Base-by-base conservation (phyloP, 78 protist genomes). In the Dictyostelium firmibasis region DNA sequence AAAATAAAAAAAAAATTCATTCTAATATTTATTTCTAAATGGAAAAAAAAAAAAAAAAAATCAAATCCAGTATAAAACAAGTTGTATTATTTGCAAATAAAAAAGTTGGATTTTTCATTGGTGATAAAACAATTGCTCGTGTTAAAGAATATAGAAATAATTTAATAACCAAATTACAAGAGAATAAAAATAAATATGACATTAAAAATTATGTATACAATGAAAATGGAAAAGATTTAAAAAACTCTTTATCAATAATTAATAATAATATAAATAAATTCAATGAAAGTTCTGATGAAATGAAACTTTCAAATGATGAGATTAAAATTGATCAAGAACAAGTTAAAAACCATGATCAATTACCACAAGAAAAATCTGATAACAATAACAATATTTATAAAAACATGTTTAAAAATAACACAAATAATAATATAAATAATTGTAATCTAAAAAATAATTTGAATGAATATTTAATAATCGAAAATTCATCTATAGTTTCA, bases 61-160 rank as follows among this genome's bases (percentile, higher is more conserved):
- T 43, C 9, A 20, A 25, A 41, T 20, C 8, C 50, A 82, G 86
- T 35, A 82, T 82, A 8, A 82, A 82, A 82, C 86, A 82, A 35
- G 75, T 82, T 82, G 43, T 35, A 33, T 33, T 50, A 33, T 82
- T 82, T 60, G 75, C 76, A 18, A 82, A 60, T 38, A 57, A 57
- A 57, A 82, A 57, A 35, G 35, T 82, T 7, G 64, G 64, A 57
- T 82, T 82, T 82, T 44, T 13, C 14, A 43, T 82, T 33, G 29
- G 47, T 0, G 86, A 82, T 18, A 82, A 57, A 35, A 25, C 86
- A 0, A 57, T 20, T 25, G 86, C 64, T 6, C 7, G 29, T 35
- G 36, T 82, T 9, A 57, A 47, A 1, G 43, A 57, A 36, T 29
- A 35, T 7, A 82, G 86, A 57, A 33, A 57, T 9, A 57, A 44